Base-by-base conservation (phyloP, 2,329 filamentous ascomycete species). In the Hypomyces perniciosus region DNA sequence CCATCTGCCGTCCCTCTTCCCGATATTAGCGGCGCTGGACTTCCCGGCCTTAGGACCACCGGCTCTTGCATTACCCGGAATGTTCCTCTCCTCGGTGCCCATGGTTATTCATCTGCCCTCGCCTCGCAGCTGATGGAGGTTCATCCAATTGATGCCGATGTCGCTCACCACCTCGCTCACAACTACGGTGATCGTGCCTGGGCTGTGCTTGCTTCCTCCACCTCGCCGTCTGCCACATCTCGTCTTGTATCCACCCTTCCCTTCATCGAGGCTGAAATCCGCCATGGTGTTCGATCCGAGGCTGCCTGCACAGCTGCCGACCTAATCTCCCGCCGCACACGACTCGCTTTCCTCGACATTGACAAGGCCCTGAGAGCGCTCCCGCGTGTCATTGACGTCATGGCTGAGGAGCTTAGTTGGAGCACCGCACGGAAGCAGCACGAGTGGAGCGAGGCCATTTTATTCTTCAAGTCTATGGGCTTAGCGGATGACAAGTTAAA, bases 331-430 rank as follows among this genome's bases (percentile, higher is more conserved):
- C 81, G 86, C 50, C 76, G 86, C 50, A 89, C 83, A 40, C 78
- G 86, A 49, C 72, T 90, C 41, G 84, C 86, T n/a, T 90, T 90
- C 72, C 70, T 90, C 56, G 88, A 90, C 65, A 84, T 84, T 1
- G 79, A 87, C 62, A 82, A 82, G 28, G 83, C 85, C 0, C 76
- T 89, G 8, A 79, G 85, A 62, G 80, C 84, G 1, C 75, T 90
- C 13, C 85, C 86, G 6, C 72, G 68, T 20, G 80, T 90, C 50
- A 86, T 90, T 56, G 85, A 89, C 61, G 67, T 89, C 46, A 88
- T 90, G 83, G 78, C 70, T 29, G 80, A 84, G 56, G 85, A 90
- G 68, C 72, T 88, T 44, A 69, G 76, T 44, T 90, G 85, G 85
- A 76, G 73, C 59, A 68, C 68, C 46, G 72, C 73, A 50, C 72